A percentile compares a stretch with the other conserved stretches of the same genome.
These are phyloP conservation scores for Artomyces pyxidatus DNA, from an alignment of 768 basidiomycete genomes.

Conservation along the genomic window DNA sequence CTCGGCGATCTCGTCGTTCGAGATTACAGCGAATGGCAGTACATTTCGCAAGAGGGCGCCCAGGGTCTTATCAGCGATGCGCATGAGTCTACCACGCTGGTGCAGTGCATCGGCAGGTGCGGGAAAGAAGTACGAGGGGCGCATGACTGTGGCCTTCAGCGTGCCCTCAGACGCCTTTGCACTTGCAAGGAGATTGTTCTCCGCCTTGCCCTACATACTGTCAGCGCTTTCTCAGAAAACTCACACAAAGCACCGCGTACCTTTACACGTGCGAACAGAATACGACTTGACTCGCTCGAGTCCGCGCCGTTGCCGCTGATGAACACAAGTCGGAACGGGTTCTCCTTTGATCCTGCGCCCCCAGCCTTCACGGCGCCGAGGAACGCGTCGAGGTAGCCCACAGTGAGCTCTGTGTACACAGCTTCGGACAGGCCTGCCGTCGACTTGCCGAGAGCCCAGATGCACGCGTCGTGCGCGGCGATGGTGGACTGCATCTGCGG, in stretches of 20 bases:
- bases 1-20: slow-evolving; percentile 5
- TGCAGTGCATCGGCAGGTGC: slow-evolving; percentile 9
- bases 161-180: slow-evolving; percentile 6
- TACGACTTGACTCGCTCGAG: slow-evolving; percentile 17
- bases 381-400: slow-evolving; percentile 17
- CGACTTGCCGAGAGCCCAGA: slow-evolving; percentile 20
- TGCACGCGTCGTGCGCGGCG: slow-evolving; percentile 19
- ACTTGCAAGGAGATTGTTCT: slow-evolving; percentile 8
- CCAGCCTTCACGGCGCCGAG: slow-evolving; percentile 7
- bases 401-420: slow-evolving; percentile 18
- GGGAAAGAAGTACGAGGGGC: slow-evolving; percentile 16
- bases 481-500: slow-evolving; percentile 10
- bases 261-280: slow-evolving; percentile 20
- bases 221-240: not conserved
- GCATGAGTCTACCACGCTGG: slow-evolving; percentile 3
- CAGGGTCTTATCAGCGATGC: slow-evolving; percentile 5
- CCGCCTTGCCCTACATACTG: not conserved
- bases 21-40: slow-evolving; percentile 2
- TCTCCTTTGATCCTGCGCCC: slow-evolving; percentile 9
- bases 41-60: not conserved
- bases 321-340: slow-evolving; percentile 22
- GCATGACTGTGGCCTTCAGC: slow-evolving; percentile 6
- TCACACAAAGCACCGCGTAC: slow-evolving; percentile 6
- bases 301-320: slow-evolving; percentile 22
- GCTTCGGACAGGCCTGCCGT: slow-evolving; percentile 10